Percentiles rank a stretch among this genome's conserved stretches.
These are phyloP conservation scores for Pleurotus sapidus DNA, from an alignment of 768 basidiomycete species.

Conservation along the genomic window DNA sequence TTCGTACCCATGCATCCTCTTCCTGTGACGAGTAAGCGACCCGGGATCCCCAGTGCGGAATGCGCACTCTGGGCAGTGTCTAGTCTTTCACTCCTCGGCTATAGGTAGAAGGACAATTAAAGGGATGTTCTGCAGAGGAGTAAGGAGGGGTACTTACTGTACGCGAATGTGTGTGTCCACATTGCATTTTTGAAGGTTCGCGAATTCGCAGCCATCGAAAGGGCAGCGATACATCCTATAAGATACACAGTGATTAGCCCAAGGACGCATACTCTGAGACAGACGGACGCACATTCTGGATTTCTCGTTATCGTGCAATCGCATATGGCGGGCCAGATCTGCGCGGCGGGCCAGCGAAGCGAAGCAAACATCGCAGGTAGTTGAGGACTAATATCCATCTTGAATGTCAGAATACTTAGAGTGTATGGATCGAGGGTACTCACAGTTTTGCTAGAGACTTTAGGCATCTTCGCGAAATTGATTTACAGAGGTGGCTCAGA, in stretches of 20 bases:
- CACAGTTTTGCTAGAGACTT: constrained; percentile 4
- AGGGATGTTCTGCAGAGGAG: background rate
- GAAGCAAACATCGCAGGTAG: constrained; percentile 13
- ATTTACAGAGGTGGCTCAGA: background rate
- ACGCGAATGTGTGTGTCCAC: constrained; percentile 27
- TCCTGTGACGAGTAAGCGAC: constrained; percentile 27
- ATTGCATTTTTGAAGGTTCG: constrained; percentile 28
- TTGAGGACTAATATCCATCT: background rate
- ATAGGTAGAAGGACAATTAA: background rate
- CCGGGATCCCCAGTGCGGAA: constrained; percentile 27
- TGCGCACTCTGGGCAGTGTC: constrained; percentile 23
- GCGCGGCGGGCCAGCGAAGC: constrained; percentile 13
- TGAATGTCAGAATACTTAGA: background rate
- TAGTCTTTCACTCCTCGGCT: constrained; percentile 26
- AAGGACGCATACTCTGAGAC: background rate
- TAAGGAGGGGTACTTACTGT: constrained; percentile 20
- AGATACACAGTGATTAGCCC: background rate
- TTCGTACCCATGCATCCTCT: constrained; percentile 22
- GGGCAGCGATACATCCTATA: constrained; percentile 26
- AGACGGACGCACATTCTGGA: constrained; percentile 9
- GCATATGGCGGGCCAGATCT: constrained; percentile 20
- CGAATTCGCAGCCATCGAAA: constrained; percentile 21
- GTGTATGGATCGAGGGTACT: background rate
- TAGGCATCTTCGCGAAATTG: background rate
- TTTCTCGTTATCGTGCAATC: constrained; percentile 13